Evolutionary conservation across 139 green algal genomes (phyloP).

Genomic region (Chlamydomonas incerta): DNA sequence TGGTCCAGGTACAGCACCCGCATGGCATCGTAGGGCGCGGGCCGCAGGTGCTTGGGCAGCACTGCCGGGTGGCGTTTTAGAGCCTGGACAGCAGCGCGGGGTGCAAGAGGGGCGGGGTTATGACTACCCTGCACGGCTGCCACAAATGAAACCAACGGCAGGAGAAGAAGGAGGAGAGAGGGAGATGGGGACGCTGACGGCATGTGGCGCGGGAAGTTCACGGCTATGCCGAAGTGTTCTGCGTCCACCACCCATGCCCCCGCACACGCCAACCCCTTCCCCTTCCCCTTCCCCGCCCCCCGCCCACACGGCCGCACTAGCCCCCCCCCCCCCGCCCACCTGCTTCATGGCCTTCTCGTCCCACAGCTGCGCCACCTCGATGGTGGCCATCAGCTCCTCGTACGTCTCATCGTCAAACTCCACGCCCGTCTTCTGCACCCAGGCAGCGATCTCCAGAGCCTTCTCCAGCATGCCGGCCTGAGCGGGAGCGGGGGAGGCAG

Average conservation of each 20-base stretch:
- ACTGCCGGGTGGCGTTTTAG: slow-evolving; percentile 10
- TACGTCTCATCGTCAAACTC: slow-evolving; percentile 53
- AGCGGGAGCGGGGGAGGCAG: no score
- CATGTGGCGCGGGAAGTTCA: no score
- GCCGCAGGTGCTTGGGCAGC: slow-evolving; percentile 47
- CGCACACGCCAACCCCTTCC: not conserved
- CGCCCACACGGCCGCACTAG: no score
- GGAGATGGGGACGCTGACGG: no score
- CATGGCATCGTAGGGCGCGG: slow-evolving; percentile 58
- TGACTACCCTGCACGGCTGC: no score
- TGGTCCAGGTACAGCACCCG: slow-evolving; percentile 63
- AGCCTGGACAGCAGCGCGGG: not conserved
- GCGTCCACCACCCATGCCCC: no score
- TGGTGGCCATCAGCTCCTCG: slow-evolving; percentile 52
- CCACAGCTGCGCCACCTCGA: slow-evolving; percentile 52
- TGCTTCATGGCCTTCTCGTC: slow-evolving; percentile 38
- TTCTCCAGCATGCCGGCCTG: slow-evolving; percentile 63
- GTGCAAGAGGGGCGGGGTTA: not conserved
- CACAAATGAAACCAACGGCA: no score
- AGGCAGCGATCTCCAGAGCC: slow-evolving; percentile 58
- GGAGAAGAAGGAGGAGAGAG: no score
- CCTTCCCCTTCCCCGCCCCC: not conserved
- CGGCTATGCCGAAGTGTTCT: no score
- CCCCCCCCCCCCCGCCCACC: not conserved
- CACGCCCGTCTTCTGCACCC: slow-evolving; percentile 44